Conservation (phyloP, 257 asterid species). For the Solanum neorickii region DNA sequence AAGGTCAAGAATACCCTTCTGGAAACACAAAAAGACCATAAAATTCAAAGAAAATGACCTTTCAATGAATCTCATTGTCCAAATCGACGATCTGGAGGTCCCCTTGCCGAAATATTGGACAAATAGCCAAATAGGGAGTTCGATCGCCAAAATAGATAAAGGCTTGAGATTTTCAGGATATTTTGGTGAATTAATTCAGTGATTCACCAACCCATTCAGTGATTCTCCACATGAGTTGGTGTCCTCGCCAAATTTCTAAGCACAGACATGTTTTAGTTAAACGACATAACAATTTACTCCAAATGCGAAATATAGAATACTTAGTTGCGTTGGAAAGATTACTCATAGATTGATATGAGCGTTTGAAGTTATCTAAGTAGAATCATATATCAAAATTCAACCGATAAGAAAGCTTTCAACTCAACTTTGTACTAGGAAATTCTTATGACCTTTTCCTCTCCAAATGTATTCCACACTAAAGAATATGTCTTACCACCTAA, state of each 20-base stretch:
- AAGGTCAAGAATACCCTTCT: too few species aligned
- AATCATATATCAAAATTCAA: too few species aligned
- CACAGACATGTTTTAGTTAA: background rate
- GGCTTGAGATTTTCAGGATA: background rate
- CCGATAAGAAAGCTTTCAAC: background rate
- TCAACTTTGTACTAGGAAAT: background rate
- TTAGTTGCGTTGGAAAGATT: background rate
- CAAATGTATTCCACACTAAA: background rate
- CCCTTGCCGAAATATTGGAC: too few species aligned
- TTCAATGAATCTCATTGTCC: background rate
- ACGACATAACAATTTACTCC: background rate
- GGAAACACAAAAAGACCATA: background rate
- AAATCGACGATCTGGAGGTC: background rate
- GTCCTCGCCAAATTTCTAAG: background rate
- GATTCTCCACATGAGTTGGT: background rate
- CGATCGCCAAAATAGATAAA: background rate
- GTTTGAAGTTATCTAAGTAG: background rate
- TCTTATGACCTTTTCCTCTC: background rate
- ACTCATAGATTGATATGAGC: background rate
- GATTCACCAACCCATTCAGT: background rate
- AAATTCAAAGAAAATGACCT: background rate
- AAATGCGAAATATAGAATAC: background rate
- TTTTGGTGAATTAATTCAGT: background rate
- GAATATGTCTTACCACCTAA: background rate
- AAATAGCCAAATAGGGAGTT: background rate